Base-by-base conservation (phyloP, 2,329 filamentous ascomycete genomes). In the Chrysoporthe austroafricana region DNA sequence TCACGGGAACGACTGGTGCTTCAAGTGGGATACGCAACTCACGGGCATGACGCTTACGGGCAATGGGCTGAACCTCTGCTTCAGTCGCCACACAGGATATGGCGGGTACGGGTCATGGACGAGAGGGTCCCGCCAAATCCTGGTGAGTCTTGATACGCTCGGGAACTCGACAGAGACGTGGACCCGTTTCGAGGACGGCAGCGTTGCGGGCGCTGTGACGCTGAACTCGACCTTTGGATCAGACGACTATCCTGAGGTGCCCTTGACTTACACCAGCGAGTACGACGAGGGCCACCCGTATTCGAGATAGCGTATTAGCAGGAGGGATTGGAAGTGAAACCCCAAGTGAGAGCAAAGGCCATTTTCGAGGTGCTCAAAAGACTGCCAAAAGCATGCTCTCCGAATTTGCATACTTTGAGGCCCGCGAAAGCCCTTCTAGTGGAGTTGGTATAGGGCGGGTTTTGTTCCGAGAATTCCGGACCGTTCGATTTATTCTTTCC, bases 71-170 rank as follows among this genome's bases (percentile, higher is more conserved):
- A 74, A 72, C 46, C 64, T 76, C 6, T 78, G 76, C 66, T 87
- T 87, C 71, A 87, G 88, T 8, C 86, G 90, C 69, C 89, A 90
- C 70, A 85, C 87, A 0, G 90, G 90, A 0, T 92, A 92, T 66
- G 90, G 90, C 0, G 90, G 90, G 0, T 92, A 92, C 72, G 88
- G 89, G 0, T 80, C 81, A 57, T 91, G 86, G 85, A 83, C 84
- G 8, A 84, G 90, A 0, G 90, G 90, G 1, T 83, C 83, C 3
- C 80, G 88, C 1, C 85, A 90, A 71, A 77, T 91, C 14, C 71
- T 81, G 2, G 71, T 90, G 1, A 77, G 81, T 1, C 78, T 85
- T 52, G 74, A 78, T 1, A 76, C 76, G 32, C 73, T 87, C 18
- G 72, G 73, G 6, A 70, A 77, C 4, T 44, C 62, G 66, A 72